Percentiles rank a stretch among this genome's conserved stretches.
Evolutionary conservation across 805 yeast genomes (phyloP).

Genomic region (Lachancea sp.): DNA sequence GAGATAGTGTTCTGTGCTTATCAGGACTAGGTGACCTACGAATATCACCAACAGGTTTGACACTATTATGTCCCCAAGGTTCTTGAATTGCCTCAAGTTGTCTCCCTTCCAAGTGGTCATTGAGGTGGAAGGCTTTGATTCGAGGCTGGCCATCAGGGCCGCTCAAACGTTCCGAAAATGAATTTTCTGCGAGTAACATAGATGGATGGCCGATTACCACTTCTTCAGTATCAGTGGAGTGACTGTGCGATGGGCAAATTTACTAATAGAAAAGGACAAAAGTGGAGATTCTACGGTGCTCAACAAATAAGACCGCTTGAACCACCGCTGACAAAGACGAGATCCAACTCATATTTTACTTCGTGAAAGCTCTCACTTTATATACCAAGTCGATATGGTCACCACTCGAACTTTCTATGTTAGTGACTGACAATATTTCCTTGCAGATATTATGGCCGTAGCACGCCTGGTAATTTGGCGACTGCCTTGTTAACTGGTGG

Average conservation of each 20-base stretch:
- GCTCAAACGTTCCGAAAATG: background rate
- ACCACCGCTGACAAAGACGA: too few species aligned
- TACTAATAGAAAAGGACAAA: background rate
- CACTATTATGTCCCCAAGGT: too few species aligned
- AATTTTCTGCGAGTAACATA: conserved; percentile 1
- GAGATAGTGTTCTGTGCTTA: conserved; percentile 4
- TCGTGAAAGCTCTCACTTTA: background rate
- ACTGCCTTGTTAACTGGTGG: background rate
- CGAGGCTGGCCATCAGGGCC: background rate
- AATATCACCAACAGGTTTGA: background rate
- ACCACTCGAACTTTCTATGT: background rate
- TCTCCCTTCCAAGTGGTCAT: background rate
- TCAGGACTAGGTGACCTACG: conserved; percentile 3
- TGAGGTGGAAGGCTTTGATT: background rate
- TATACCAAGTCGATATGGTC: background rate
- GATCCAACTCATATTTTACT: background rate
- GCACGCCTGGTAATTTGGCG: background rate
- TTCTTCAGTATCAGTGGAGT: background rate
- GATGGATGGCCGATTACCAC: background rate
- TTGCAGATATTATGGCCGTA: background rate
- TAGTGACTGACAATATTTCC: background rate
- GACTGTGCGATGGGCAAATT: background rate
- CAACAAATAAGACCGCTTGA: too few species aligned
- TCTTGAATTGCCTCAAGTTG: background rate
- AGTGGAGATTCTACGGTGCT: too few species aligned